Base-by-base conservation (phyloP, 371 early-diverging fungal species). In the Mucor sp. region DNA sequence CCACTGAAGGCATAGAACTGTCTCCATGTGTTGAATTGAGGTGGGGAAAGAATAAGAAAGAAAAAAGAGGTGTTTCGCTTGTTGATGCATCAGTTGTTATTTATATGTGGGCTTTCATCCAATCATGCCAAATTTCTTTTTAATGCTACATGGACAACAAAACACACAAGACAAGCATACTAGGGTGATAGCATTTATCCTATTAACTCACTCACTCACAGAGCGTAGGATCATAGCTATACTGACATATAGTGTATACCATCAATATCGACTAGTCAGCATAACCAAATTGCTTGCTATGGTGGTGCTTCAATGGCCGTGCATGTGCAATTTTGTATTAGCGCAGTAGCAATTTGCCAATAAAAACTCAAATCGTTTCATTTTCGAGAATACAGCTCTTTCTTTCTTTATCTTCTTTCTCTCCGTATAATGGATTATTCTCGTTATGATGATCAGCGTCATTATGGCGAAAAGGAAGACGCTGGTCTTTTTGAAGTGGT, bases 1-100 rank as follows among this genome's bases (percentile, higher is more conserved):
- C 64, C 76, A 75, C 17, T 80, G 75, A 17, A 88, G 47, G 1
- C 87, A 87, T 69, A 88, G 65, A 17, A 83, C 76, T 6, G 78
- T 58, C 71, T 77, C 50, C 68, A 60, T 72, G 41, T 7, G 59
- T 59, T 39, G 3, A 3, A 35, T 41, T 17, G 11, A 19, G 41
- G 32, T 35, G n/a, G 14, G 21, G 30, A 25, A 25, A 57, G 27
- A 41, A 17, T 41, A 41, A 11, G 43, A 44, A 28, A 17, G 11
- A 44, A 7, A n/a, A 30, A 27, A 27, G 43, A 43, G 0, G 9
- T 0, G 25, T 6, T 21, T 25, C 6, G 21, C 1, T 9, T 47
- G 47, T 37, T 14, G 17, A 41, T 41, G 17, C 41, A 41, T 41
- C 37, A 9, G 9, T 41, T 5, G 1, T 17, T 17, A 17, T 41